phyloP scores from a whole-genome alignment of 139 green algal genomes.

The Chlorella sp. region DNA sequence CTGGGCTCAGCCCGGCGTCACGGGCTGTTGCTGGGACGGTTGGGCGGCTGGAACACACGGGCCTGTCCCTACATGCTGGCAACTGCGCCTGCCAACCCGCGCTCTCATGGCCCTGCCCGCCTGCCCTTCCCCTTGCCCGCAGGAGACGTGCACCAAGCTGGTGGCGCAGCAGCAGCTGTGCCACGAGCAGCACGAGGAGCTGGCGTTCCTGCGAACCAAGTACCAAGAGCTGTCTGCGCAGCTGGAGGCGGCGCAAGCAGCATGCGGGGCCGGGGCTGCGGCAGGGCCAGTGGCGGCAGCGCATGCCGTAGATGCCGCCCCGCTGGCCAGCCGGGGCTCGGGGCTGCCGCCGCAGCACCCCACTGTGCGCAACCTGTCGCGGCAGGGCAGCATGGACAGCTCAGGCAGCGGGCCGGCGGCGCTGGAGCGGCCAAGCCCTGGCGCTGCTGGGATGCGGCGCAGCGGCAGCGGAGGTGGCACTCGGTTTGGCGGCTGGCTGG shows the following conservation, averaged over 20 bases:
- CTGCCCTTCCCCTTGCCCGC: not conserved
- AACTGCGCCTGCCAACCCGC: not conserved
- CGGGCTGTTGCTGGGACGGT: no score
- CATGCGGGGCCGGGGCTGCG: not conserved
- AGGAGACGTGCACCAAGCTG: conserved; percentile 32
- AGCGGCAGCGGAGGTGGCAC: conserved; percentile 4
- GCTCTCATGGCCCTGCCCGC: not conserved
- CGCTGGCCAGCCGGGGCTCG: not conserved
- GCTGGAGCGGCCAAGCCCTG: not conserved
- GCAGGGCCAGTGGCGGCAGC: not conserved
- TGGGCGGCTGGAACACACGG: no score
- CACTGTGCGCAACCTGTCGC: conserved; percentile 1
- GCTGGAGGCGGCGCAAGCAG: conserved; percentile 1
- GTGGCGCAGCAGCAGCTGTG: conserved; percentile 36
- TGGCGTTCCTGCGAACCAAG: conserved; percentile 10
- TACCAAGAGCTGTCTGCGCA: conserved; percentile 1
- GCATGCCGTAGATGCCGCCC: not conserved
- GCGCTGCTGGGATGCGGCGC: not conserved
- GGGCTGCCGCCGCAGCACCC: not conserved
- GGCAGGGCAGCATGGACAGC: conserved; percentile 3
- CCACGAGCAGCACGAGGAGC: conserved; percentile 34
- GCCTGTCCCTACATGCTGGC: no score
- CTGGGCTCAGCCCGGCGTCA: no score
- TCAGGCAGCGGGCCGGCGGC: not conserved
- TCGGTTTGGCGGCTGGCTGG: conserved; percentile 3